Percentiles rank a stretch among this genome's conserved stretches.
Conservation (phyloP, 192 early-diverging fungal genomes). For the Backusella circina region DNA sequence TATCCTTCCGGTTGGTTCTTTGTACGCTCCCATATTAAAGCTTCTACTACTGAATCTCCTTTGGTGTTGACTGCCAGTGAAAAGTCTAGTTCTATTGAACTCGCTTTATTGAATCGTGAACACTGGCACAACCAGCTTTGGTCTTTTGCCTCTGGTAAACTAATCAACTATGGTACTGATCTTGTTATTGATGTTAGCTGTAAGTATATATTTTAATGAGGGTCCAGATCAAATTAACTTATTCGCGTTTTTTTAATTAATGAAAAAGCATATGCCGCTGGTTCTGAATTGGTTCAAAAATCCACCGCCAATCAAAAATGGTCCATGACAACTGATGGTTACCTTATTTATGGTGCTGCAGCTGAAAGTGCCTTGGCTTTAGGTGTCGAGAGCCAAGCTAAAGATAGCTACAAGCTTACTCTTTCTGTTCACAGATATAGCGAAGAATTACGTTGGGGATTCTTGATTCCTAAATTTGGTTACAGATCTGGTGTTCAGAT, state of each 20-base stretch:
- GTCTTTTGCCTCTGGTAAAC: conserved; percentile 16
- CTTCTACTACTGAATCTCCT: conserved; percentile 15
- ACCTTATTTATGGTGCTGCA: conserved; percentile 17
- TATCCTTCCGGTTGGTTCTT: conserved; percentile 33
- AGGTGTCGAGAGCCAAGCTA: not conserved
- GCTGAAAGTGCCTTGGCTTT: conserved; percentile 10
- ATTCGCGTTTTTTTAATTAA: not conserved
- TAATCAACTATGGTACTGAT: conserved; percentile 25
- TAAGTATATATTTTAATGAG: conserved; percentile 1
- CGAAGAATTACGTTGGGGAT: conserved; percentile 29
- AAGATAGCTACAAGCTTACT: not conserved
- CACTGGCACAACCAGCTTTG: conserved; percentile 26
- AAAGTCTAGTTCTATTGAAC: not conserved
- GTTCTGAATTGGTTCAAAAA: conserved; percentile 13
- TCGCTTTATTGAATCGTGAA: conserved; percentile 3
- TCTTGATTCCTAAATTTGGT: conserved; percentile 21
- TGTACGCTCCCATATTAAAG: conserved; percentile 6
- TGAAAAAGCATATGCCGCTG: not conserved
- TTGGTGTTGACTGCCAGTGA: conserved; percentile 15
- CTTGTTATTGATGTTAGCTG: conserved; percentile 14
- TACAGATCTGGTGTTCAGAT: conserved; percentile 11
- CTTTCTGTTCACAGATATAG: not conserved
- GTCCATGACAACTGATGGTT: conserved; percentile 26
- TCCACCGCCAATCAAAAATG: conserved; percentile 13
- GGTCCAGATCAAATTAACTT: not conserved